Percentiles rank a stretch among this genome's conserved stretches.
These are phyloP conservation scores for Coleophoma cylindrospora DNA, from an alignment of 2,329 filamentous ascomycete species.

Conservation along the genomic window DNA sequence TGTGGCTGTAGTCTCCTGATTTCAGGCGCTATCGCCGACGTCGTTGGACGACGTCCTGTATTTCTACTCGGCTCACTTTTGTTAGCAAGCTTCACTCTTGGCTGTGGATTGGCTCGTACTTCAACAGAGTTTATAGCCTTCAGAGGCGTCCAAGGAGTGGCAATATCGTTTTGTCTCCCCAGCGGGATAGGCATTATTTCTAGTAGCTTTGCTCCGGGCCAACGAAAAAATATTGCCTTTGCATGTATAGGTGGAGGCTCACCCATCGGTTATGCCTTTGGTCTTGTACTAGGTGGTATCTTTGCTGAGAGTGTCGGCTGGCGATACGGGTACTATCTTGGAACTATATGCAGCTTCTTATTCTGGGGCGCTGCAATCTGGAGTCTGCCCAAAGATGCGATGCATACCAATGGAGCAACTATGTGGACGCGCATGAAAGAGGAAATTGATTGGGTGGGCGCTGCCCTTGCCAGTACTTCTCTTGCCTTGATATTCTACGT, in stretches of 20 bases:
- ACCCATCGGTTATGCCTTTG: constrained; percentile 43
- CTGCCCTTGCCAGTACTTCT: not conserved
- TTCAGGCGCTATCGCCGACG: constrained; percentile 42
- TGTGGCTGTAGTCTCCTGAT: constrained; percentile 39
- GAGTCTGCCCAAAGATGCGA: not conserved
- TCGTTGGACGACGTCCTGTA: constrained; percentile 37
- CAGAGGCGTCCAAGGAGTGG: constrained; percentile 37
- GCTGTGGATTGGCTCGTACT: constrained; percentile 31
- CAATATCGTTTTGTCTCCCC: constrained; percentile 39
- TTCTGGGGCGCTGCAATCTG: too few relatives aligned
- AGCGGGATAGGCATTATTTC: constrained; percentile 43
- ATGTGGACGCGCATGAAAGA: not conserved
- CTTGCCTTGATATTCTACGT: not conserved
- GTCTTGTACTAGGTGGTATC: constrained; percentile 43
- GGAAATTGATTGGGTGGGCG: not conserved
- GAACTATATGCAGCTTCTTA: constrained; percentile 21
- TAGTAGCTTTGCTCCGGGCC: constrained; percentile 36
- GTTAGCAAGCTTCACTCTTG: constrained; percentile 34
- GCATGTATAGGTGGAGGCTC: constrained; percentile 41
- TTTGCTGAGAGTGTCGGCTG: constrained; percentile 43
- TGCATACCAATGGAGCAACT: not conserved
- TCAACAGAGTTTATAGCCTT: constrained; percentile 38
- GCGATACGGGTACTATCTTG: constrained; percentile 43
- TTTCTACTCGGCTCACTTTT: constrained; percentile 38
- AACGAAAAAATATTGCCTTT: constrained; percentile 43